phyloP scores from a whole-genome alignment of 1,139 yeast genomes.

The Geotrichum histeridarum region DNA sequence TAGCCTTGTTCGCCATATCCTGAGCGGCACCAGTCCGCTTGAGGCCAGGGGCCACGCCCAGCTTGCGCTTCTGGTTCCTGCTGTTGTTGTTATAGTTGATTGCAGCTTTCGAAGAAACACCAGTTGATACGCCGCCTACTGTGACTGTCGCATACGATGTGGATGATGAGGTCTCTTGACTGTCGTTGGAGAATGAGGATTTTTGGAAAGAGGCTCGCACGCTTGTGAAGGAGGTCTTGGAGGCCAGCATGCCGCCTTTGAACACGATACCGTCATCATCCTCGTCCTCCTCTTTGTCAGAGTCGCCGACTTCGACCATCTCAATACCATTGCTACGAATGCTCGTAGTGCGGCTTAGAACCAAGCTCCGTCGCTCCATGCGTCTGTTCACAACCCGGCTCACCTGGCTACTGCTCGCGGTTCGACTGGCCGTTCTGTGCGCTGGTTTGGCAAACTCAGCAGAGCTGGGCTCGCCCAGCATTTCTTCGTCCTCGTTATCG shows the following conservation, averaged over 20 bases:
- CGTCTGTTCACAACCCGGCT: constrained; percentile 7
- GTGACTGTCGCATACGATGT: neutral
- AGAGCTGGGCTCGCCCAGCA: constrained; percentile 1
- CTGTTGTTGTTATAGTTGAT: constrained; percentile 1
- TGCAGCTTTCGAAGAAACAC: constrained; percentile 3
- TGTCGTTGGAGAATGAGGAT: neutral
- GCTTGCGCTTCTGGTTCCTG: neutral
- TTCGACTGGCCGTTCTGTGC: too few relatives aligned
- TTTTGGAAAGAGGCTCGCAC: neutral
- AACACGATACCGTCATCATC: constrained; percentile 9
- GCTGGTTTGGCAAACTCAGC: neutral
- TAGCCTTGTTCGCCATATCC: neutral
- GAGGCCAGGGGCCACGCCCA: neutral
- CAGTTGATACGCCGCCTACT: constrained; percentile 4
- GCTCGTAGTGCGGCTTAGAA: neutral
- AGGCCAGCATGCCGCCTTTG: neutral
- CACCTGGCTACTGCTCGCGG: neutral
- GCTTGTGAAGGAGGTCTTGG: constrained; percentile 2
- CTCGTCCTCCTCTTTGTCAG: neutral
- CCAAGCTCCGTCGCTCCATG: neutral
- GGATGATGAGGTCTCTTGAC: neutral
- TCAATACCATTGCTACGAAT: neutral
- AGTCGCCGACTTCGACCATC: neutral
- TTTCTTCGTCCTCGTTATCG: neutral
- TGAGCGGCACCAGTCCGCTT: neutral